Percentiles rank a stretch among this genome's conserved stretches.
Evolutionary conservation across 208 protist genomes (phyloP).

Genomic region (Trichomonas gallinae): DNA sequence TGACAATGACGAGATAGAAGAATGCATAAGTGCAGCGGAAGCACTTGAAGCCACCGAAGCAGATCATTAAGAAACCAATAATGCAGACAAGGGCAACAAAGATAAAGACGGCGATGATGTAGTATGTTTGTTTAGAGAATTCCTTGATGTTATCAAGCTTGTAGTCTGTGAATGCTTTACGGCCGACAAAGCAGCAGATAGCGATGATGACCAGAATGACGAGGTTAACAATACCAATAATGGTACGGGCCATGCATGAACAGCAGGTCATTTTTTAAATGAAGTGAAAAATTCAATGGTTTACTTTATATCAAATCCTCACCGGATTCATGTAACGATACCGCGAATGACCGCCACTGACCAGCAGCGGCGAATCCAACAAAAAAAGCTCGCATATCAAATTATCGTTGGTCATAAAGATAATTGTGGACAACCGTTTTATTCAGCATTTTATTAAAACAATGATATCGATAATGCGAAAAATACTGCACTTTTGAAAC

Average conservation of each 20-base stretch:
- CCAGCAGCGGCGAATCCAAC: too few relatives aligned
- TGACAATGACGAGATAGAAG: neutral
- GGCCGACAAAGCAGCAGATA: neutral
- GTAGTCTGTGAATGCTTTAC: neutral
- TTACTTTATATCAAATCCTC: too few relatives aligned
- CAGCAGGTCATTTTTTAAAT: neutral
- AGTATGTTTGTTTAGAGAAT: neutral
- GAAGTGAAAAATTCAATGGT: too few relatives aligned
- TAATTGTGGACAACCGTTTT: too few relatives aligned
- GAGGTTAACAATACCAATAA: neutral
- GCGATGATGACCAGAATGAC: neutral
- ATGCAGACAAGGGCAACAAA: neutral
- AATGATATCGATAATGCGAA: too few relatives aligned
- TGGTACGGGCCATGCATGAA: neutral
- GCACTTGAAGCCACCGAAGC: neutral
- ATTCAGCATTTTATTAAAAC: too few relatives aligned
- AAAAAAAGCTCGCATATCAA: too few relatives aligned
- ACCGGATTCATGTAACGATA: too few relatives aligned
- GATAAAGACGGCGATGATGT: neutral
- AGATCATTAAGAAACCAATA: neutral
- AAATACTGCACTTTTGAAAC: too few relatives aligned
- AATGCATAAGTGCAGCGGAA: neutral
- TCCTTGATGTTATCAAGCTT: neutral
- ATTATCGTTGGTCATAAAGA: too few relatives aligned
- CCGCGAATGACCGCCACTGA: too few relatives aligned